Percentiles rank a stretch among this genome's conserved stretches.
These are phyloP conservation scores for Prunus kanzakura DNA, from an alignment of 306 rosid species.

Conservation along the genomic window DNA sequence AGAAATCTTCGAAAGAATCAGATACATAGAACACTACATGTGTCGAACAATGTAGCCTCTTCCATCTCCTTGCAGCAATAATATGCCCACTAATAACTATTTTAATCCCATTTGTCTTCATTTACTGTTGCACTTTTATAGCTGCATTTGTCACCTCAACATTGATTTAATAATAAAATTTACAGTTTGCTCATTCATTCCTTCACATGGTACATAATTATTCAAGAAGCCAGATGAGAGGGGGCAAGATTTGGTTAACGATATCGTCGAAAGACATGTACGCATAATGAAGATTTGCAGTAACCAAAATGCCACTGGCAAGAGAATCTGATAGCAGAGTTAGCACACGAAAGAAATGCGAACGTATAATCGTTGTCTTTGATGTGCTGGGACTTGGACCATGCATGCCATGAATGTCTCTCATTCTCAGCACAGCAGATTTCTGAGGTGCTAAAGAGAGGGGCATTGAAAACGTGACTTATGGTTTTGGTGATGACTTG, in stretches of 20 bases:
- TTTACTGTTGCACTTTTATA: background rate
- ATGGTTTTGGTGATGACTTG: too few relatives aligned
- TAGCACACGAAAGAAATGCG: background rate
- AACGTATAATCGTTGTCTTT: background rate
- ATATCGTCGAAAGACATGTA: background rate
- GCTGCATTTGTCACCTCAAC: background rate
- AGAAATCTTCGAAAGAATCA: slow-evolving; percentile 38
- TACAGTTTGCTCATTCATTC: too few relatives aligned
- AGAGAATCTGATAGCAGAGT: background rate
- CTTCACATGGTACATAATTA: too few relatives aligned
- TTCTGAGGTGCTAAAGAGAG: background rate
- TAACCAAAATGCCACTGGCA: background rate
- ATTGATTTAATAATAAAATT: background rate
- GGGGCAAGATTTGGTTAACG: background rate
- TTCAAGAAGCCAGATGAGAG: too few relatives aligned
- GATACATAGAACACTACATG: background rate
- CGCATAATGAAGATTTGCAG: background rate
- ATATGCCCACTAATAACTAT: background rate
- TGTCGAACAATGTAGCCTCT: slow-evolving; percentile 2
- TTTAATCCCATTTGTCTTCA: background rate
- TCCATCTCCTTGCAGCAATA: background rate
- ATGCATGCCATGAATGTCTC: background rate
- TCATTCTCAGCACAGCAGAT: too few relatives aligned
- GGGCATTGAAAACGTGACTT: background rate
- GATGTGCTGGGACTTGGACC: background rate